Base-by-base conservation (phyloP, 129 eudicot genomes). In the Artemisia tridentata region DNA sequence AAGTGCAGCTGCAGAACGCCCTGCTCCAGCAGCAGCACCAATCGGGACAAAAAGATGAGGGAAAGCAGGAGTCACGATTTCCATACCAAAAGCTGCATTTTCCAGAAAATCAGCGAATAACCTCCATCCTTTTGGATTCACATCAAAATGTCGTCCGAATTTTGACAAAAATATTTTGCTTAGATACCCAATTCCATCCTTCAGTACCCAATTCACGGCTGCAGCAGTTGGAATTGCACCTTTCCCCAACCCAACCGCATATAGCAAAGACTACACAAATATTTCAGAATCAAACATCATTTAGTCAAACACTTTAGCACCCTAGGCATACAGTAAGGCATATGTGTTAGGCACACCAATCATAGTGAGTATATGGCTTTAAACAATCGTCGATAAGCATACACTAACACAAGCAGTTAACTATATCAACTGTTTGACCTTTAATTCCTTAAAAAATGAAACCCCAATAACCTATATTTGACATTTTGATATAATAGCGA, bases 161-260 rank as follows among this genome's bases (percentile, higher is more conserved):
- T 93, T 93, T 38, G 99, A 93, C 84, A 93, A 65, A 77, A 93
- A 64, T 56, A 93, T 93, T 84, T 93, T 93, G 78, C 99, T 93
- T 21, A 93, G 78, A 78, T 93, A 90, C 46, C 99, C 99, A 65
- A 93, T 87, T 46, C 99, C 99, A 71, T 93, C 97, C 87, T 93
- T 93, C 6, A 90, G 91, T 41, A 93, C 99, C 97, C 99, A 93
- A 80, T 88, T 93, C 65, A 93, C 88, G 27, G 99, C 99, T 2
- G 99, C 99, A 21, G 97, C 99, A 76, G 99, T 90, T 27, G 97
- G 99, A 82, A 93, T 93, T 16, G 99, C 97, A 68, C 99, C 99
- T 81, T 90, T 93, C 21, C 97, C 97, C 75, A 90, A 72, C 14
- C 97, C 99, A 82, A 93, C 89, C 20, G 99, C 99, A 72, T 87